phyloP scores from a whole-genome alignment of 768 basidiomycete species.

The Suillus subaureus region DNA sequence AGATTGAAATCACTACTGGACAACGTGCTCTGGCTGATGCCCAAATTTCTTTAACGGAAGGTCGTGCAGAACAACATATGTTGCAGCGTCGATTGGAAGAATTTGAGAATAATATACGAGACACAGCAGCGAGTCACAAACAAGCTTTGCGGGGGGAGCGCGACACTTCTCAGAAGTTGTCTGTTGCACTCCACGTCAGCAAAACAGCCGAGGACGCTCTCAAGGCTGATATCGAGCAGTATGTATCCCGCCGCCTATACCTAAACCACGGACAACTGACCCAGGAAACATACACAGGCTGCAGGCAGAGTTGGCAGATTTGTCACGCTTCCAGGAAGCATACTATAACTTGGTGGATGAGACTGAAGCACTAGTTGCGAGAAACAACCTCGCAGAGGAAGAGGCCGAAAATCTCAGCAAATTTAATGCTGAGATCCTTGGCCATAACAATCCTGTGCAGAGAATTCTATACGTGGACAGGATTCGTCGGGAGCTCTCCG shows the following conservation, averaged over 20 bases:
- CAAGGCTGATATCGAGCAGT: constrained; percentile 70
- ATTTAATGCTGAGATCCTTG: constrained; percentile 85
- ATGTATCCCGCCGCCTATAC: constrained; percentile 28
- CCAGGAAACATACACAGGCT: constrained; percentile 32
- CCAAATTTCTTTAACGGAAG: constrained; percentile 22
- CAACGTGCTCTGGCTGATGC: constrained; percentile 23
- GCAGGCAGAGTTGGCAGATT: constrained; percentile 54
- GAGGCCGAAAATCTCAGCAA: constrained; percentile 75
- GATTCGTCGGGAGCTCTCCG: constrained; percentile 77
- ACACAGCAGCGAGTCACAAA: constrained; percentile 37
- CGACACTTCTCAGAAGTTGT: constrained; percentile 49
- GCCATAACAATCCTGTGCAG: constrained; percentile 84
- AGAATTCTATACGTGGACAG: constrained; percentile 86
- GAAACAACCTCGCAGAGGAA: constrained; percentile 78
- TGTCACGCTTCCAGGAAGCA: constrained; percentile 68
- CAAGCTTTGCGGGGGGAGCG: constrained; percentile 47
- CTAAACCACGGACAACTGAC: constrained; percentile 34
- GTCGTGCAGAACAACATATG: constrained; percentile 22
- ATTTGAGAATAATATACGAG: constrained; percentile 30
- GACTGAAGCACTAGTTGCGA: constrained; percentile 61
- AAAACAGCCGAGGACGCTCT: constrained; percentile 70
- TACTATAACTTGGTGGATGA: constrained; percentile 67
- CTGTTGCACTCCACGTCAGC: constrained; percentile 51
- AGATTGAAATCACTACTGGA: constrained; percentile 37
- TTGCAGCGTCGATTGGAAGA: constrained; percentile 30